A percentile compares a stretch with the other conserved stretches of the same genome.
These are phyloP conservation scores for Drechslerella dactyloides DNA, from an alignment of 2,329 filamentous ascomycete genomes.

Conservation along the genomic window DNA sequence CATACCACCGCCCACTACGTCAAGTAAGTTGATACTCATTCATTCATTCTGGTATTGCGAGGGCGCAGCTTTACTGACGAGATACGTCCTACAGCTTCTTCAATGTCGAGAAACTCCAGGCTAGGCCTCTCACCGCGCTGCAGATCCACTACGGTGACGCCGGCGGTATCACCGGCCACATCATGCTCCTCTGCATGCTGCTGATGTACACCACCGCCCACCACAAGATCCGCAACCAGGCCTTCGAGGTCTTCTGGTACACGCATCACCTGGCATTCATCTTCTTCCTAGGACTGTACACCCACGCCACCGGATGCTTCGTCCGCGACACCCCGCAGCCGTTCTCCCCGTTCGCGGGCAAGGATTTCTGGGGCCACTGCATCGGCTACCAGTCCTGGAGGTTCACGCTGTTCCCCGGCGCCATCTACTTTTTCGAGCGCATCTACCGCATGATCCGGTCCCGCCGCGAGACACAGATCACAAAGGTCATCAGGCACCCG, in stretches of 20 bases:
- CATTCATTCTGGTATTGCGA: not conserved
- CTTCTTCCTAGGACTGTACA: conserved; percentile 91
- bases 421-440: conserved; percentile 83
- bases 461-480: conserved; percentile 83
- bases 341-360: conserved; percentile 82
- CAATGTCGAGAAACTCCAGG: conserved; percentile 85
- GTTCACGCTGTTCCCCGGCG: conserved; percentile 89
- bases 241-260: conserved; percentile 99
- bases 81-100: conserved; percentile 85
- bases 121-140: conserved; percentile 79
- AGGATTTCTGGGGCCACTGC: conserved; percentile 86
- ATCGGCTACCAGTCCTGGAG: conserved; percentile 95
- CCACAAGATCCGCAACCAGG: conserved; percentile 90
- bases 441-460: conserved; percentile 89
- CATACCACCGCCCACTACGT: conserved; percentile 88
- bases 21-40: conserved; percentile 69
- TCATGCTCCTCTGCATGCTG: conserved; percentile 99
- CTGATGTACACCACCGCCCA: conserved; percentile 98
- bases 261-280: conserved; percentile 98
- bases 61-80: conserved; percentile 53
- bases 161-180: conserved; percentile 90
- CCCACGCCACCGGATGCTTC: conserved; percentile 94
- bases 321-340: conserved; percentile 74
- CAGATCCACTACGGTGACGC: conserved; percentile 90
- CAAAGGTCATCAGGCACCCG: conserved; percentile 91